Evolutionary conservation across 768 basidiomycete species (phyloP), one percentile per base, ranked within the genome.

Genomic region (Auricularia cornea): DNA sequence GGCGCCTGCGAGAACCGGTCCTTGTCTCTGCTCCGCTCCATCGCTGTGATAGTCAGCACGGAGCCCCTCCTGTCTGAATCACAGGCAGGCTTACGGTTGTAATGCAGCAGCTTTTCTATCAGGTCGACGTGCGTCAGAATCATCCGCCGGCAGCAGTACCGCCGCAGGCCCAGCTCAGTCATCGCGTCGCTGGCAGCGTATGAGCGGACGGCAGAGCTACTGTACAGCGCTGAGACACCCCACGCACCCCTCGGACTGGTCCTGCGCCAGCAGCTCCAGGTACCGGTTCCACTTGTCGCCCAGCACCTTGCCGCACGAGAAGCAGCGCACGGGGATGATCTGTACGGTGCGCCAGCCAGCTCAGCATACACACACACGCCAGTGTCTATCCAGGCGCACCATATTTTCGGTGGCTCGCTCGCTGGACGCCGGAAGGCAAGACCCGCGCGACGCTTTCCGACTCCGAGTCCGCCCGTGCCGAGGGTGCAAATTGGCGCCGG

Each of bases 61-160:
- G 33, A n/a, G 29, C 26, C 29, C 48, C 57, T 40, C 32, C 26
- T 11, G 30, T n/a, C n/a, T 60, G 32, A 30, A 35, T 12, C 44
- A 60, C 31, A n/a, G 54, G 14, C 11, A 38, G 60, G 79, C 89
- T 68, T 60, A 97, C 94, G 94, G 75, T 95, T 96, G 74, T 96
- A 98, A 70, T 96, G 93, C 28, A 98, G 79, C 20, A 98, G 82
- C 76, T 98, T 98, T 77, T 98, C 96, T 68, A 98, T 98, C 66
- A 98, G 81, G 76, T 98, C 96, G 62, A 98, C 96, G 73, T 98
- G 96, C 0, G 96, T 98, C 61, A 98, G 78, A 4, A 98, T 92
- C 96, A 98, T 98, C 57, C 96, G 84, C 56, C 95, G 83, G 76
- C 96, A 98, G 76, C 96, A 98, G 71, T 98, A 98, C 62, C 96